Conservation (phyloP, 169 alveolate species). For the Eimeria brunetti region DNA sequence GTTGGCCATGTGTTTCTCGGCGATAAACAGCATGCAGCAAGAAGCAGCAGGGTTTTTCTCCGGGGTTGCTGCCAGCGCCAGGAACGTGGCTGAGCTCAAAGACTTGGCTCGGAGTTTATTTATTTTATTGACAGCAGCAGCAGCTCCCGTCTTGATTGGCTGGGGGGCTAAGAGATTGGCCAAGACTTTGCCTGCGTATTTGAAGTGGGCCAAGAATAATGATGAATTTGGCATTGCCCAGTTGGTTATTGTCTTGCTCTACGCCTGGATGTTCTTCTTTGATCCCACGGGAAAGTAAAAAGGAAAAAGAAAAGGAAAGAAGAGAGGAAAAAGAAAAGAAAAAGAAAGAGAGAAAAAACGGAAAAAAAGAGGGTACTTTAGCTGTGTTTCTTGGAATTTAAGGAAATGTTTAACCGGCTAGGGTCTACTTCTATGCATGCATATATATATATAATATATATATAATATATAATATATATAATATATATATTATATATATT, state of each 20-base stretch:
- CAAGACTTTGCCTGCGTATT: constrained; percentile 20
- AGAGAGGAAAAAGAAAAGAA: no score
- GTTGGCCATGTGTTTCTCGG: constrained; percentile 21
- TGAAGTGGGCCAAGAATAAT: constrained; percentile 3
- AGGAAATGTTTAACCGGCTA: no score
- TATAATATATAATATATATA: no score
- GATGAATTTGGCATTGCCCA: constrained; percentile 3
- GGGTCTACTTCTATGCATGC: no score
- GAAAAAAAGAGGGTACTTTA: no score
- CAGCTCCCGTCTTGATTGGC: neutral
- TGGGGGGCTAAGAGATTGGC: neutral
- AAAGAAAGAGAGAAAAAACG: no score
- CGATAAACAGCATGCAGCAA: neutral
- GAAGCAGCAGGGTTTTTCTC: neutral
- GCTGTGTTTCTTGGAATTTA: no score
- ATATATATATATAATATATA: no score
- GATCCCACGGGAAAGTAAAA: neutral
- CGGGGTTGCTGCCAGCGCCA: neutral
- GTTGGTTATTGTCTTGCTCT: neutral
- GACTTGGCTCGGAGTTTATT: neutral
- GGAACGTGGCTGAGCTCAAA: neutral
- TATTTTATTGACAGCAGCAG: neutral
- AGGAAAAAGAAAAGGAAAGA: no score
- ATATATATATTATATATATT: no score
- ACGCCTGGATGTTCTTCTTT: constrained; percentile 21